Base-by-base conservation (phyloP, 164 flowering plant species). In the Chimonanthus salicifolius region DNA sequence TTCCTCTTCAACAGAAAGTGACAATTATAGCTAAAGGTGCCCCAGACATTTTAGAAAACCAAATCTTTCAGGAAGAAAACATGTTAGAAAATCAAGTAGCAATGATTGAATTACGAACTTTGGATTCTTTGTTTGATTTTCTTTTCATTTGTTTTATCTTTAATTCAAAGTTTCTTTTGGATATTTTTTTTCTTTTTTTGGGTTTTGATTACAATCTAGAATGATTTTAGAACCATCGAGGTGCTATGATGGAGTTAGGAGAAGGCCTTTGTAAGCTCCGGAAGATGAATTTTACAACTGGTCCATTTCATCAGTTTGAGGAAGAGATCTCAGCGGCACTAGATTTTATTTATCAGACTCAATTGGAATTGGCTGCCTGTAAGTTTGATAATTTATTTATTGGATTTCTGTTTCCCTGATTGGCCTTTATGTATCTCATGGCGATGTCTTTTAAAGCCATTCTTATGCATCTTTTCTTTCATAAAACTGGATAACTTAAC, bases 171-270 rank as follows among this genome's bases (percentile, higher is more conserved):
- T 20, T 62, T 49, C 66, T 62, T 58, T 7, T 15, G 16, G 18
- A 47, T 5, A 54, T 15, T 69, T 9, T 63, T 47, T 44, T 66
- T 64, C 33, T n/a, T 46, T 6, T 66, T 18, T 54, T 11, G 47
- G 48, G 48, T 49, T 13, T 69, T 62, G 47, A 64, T 21, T 68
- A 47, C 4, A 5, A 7, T 47, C 9, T 33, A 49, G 47, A 4
- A 43, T 45, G 50, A 6, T 54, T 64, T 3, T 71, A 92, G 92
- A 94, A 94, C 73, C 98, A 94, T 72, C 87, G 79, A 71, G 98
- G 98, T 64, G 98, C 98, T 0, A 94, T 94, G 98, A 89, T 94
- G 93, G 96, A 94, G 78, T 68, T 94, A 71, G 98, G 97, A 67
- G 98, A 94, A 72, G 97, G 98, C 9, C 48, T 90, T 2, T 87